These are phyloP conservation scores for Cercospora janseana DNA, from an alignment of 2,329 filamentous ascomycete genomes.

Conservation along the genomic window DNA sequence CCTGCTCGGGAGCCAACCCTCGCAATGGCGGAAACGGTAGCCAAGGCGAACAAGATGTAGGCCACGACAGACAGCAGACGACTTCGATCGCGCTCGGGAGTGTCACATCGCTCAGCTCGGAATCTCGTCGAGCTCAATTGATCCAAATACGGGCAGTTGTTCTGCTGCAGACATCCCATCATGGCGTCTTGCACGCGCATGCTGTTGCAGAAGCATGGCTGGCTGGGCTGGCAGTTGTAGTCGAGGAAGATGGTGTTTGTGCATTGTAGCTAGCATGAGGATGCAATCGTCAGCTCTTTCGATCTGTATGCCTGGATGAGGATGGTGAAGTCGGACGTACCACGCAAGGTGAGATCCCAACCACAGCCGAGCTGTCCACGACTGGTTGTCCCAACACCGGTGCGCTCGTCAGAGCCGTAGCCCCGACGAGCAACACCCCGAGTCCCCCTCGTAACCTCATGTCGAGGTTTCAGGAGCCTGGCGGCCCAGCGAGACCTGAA, in stretches of 20 bases:
- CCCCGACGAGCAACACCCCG: neutral
- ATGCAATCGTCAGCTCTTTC: no score
- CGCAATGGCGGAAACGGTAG: conserved; percentile 13
- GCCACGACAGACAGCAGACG: conserved; percentile 8
- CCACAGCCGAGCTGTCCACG: conserved; percentile 14
- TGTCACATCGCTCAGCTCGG: conserved; percentile 11
- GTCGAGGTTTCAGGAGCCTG: conserved; percentile 7
- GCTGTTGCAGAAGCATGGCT: conserved; percentile 21
- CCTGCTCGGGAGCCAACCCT: conserved; percentile 6
- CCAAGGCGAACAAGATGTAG: conserved; percentile 14
- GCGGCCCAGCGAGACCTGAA: neutral
- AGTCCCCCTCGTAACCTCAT: conserved; percentile 10
- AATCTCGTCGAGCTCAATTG: conserved; percentile 12
- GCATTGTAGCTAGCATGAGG: conserved; percentile 11
- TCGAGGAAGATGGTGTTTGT: conserved; percentile 5
- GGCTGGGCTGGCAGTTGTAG: conserved; percentile 15
- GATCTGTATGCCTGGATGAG: no score
- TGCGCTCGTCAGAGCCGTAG: neutral
- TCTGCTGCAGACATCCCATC: conserved; percentile 6
- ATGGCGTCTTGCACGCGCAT: conserved; percentile 6
- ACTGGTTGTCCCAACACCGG: neutral
- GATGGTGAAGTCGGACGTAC: conserved; percentile 10
- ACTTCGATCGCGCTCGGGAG: conserved; percentile 8
- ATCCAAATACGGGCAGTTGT: conserved; percentile 11
- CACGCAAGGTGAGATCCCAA: conserved; percentile 18